phyloP scores from a whole-genome alignment of 2,329 filamentous ascomycete genomes.

The Fusarium anthophilum region DNA sequence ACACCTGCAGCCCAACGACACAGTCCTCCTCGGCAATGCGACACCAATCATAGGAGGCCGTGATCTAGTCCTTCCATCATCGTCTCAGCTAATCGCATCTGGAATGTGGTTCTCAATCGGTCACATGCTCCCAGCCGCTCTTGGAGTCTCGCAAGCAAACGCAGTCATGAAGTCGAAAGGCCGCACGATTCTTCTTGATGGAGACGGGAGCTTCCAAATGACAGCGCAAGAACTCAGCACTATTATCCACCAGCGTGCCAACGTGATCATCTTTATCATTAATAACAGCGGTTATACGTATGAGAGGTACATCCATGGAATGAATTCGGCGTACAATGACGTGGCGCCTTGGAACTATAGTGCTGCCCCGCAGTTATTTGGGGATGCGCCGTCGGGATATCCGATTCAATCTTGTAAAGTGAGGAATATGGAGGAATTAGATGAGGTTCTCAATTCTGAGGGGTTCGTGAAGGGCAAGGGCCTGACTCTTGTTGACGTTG shows the following conservation, averaged over 20 bases:
- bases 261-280: neutral
- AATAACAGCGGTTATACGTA: conserved; percentile 2
- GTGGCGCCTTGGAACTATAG: conserved; percentile 17
- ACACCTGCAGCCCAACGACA: neutral
- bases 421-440: neutral
- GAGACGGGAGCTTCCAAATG: conserved; percentile 17
- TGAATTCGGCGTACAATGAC: conserved; percentile 1
- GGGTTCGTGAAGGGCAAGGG: neutral
- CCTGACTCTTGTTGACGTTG: conserved; percentile 6
- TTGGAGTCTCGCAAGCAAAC: conserved; percentile 4
- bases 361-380: neutral
- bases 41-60: conserved; percentile 19
- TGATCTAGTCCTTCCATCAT: neutral
- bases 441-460: neutral
- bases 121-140: conserved; percentile 3
- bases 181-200: conserved; percentile 8
- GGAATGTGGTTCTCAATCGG: conserved; percentile 24
- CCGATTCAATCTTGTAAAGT: neutral
- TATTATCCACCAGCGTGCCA: neutral
- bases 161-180: neutral
- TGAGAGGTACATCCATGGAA: conserved; percentile 14
- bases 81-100: conserved; percentile 4
- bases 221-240: conserved; percentile 9
- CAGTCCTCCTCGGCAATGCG: conserved; percentile 1
- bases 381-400: neutral